These are phyloP conservation scores for Apiospora koreana DNA, from an alignment of 2,329 filamentous ascomycete genomes.

Conservation along the genomic window DNA sequence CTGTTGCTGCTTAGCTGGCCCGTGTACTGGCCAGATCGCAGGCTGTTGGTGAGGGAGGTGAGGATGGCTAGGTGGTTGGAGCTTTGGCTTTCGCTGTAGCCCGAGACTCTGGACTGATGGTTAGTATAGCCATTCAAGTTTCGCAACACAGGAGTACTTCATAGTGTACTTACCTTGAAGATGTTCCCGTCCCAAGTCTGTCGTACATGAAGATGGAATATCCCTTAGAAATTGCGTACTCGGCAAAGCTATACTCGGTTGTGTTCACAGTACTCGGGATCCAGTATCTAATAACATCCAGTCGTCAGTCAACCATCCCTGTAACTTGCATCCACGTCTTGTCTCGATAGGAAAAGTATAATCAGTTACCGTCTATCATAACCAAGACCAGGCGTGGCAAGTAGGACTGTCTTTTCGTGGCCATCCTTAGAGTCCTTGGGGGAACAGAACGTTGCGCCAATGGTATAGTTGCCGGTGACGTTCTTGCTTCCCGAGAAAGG, in stretches of 20 bases:
- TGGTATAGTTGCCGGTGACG: neutral
- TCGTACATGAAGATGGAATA: neutral
- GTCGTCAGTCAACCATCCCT: neutral
- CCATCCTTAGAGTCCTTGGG: neutral
- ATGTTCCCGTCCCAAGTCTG: neutral
- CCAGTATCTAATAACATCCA: neutral
- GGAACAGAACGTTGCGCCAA: neutral
- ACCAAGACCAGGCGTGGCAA: neutral
- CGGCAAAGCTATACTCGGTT: neutral
- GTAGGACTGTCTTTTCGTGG: neutral
- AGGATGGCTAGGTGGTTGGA: neutral
- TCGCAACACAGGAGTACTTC: too few species aligned
- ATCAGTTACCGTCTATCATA: neutral
- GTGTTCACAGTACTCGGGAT: neutral
- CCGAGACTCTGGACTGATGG: neutral
- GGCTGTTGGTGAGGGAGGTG: neutral
- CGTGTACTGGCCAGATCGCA: neutral
- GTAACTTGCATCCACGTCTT: neutral
- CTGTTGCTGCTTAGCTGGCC: neutral
- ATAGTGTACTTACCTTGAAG: neutral
- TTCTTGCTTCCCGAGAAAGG: neutral
- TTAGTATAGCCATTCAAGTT: neutral
- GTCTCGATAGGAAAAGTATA: rapidly evolving
- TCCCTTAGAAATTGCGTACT: neutral
- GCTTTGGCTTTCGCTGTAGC: neutral